Base-by-base conservation (phyloP, 306 rosid genomes). In the Arachis stenosperma region DNA sequence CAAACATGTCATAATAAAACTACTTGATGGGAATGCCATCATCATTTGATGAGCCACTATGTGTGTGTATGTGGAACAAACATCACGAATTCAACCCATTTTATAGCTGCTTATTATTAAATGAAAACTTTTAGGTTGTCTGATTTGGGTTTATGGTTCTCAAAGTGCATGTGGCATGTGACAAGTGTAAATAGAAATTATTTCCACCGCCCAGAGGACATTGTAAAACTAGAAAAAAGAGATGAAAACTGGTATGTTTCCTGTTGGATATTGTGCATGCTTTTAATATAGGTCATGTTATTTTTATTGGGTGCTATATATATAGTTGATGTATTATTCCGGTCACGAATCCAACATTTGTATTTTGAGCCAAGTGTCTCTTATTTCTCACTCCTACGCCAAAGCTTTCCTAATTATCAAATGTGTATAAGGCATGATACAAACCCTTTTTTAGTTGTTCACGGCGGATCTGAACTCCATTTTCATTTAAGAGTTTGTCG, bases 201-300 rank as follows among this genome's bases (percentile, higher is more conserved):
- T 72, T 77, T 72, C 65, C 78, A 60, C 85, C 78, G 81, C 85
- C 71, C 71, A 70, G 71, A 27, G 39, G 48, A 36, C 15, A 12
- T 12, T 42, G 61, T 8, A 42, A 52, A 53, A 52, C 58, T 37
- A 56, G 65, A 62, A 54, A 73, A 6, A 4, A 51, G 5, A 51
- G 60, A 65, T 79, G 58, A 69, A 79, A 73, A 63, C 43, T 8
- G 17, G 65, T 70, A 30, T 58, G 80, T 80, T 80, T 80, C 74
- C 77, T 37, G 60, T 5, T 2, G 9, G 39, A 65, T 57, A 50
- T 59, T 2, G 37, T 59, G 66, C 83, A 52, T 62, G 80, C 80
- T 75, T 80, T 80, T 80, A 74, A 37, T 69, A 53, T 40, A 60
- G 37, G 4, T 33, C 37, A 33, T 33, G 37, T 2, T 33, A 33